Evolutionary conservation across 2,329 filamentous ascomycete species (phyloP).

Genomic region (Chaetomiaceae sp.): DNA sequence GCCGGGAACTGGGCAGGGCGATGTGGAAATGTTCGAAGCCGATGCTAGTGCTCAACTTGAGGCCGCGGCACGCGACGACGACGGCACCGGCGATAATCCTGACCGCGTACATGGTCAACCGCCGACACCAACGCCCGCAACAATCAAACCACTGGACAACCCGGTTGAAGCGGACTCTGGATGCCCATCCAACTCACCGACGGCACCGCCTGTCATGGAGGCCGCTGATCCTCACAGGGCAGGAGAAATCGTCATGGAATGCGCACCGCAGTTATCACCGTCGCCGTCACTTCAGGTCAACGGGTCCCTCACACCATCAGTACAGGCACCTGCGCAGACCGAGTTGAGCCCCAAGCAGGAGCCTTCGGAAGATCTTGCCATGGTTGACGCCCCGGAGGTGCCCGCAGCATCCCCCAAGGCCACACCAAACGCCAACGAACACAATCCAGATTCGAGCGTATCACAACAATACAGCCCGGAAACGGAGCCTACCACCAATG

Average conservation of each 20-base stretch:
- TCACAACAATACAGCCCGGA: constrained; percentile 35
- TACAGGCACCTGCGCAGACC: too few relatives aligned
- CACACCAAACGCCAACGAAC: constrained; percentile 22
- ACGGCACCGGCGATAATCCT: background rate
- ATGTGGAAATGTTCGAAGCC: constrained; percentile 31
- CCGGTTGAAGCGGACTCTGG: background rate
- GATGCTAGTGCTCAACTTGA: constrained; percentile 6
- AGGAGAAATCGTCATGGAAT: background rate
- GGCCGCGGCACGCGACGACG: background rate
- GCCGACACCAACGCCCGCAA: background rate
- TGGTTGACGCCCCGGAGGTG: constrained; percentile 21
- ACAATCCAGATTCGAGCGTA: constrained; percentile 20
- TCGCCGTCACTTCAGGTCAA: too few relatives aligned
- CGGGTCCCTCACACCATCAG: too few relatives aligned
- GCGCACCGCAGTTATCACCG: too few relatives aligned
- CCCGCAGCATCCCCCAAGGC: background rate
- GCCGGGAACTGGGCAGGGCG: constrained; percentile 18
- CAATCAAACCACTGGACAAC: background rate
- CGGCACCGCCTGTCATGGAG: background rate
- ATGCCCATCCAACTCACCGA: too few relatives aligned
- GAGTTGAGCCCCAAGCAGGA: background rate
- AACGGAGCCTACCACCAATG: constrained; percentile 39
- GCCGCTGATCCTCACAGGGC: background rate
- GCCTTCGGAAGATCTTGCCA: constrained; percentile 20
- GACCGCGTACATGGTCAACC: background rate